phyloP scores from a whole-genome alignment of 345 rosid species.

The Eucalyptus rudis region DNA sequence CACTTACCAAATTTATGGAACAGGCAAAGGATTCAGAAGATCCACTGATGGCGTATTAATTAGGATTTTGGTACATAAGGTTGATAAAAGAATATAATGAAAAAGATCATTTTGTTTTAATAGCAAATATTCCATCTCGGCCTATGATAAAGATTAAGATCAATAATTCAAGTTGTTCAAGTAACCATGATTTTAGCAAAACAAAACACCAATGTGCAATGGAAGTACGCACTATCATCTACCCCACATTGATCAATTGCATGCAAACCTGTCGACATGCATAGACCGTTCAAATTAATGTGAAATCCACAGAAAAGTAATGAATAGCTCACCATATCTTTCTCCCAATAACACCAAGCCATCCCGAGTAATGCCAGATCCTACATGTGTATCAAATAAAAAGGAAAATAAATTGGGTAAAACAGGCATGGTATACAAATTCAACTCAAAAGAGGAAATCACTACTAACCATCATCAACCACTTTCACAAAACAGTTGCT shows the following conservation, averaged over 20 bases:
- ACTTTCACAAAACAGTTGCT: slow-evolving; percentile 59
- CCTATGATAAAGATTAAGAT: not conserved
- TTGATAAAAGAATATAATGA: not conserved
- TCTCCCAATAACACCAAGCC: slow-evolving; percentile 71
- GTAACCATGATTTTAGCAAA: not conserved
- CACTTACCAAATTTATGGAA: not conserved
- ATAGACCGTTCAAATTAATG: not conserved
- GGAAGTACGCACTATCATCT: not conserved
- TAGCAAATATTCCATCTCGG: not conserved
- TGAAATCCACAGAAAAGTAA: not conserved
- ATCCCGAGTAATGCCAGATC: slow-evolving; percentile 83
- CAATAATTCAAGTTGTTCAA: not conserved
- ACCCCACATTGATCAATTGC: not conserved
- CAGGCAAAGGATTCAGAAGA: not conserved
- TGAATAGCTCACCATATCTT: slow-evolving; percentile 52
- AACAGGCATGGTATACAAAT: not conserved
- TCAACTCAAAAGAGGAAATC: not conserved
- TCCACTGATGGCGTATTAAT: not conserved
- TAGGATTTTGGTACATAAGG: not conserved
- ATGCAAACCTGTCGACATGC: not conserved
- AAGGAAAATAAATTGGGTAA: not conserved
- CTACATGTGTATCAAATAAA: slow-evolving; percentile 17
- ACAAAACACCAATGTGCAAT: not conserved
- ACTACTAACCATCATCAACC: slow-evolving; percentile 71
- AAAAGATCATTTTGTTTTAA: not conserved